These are phyloP conservation scores for Flaveria ramosissima DNA, from an alignment of 129 eudicot genomes.

Conservation along the genomic window DNA sequence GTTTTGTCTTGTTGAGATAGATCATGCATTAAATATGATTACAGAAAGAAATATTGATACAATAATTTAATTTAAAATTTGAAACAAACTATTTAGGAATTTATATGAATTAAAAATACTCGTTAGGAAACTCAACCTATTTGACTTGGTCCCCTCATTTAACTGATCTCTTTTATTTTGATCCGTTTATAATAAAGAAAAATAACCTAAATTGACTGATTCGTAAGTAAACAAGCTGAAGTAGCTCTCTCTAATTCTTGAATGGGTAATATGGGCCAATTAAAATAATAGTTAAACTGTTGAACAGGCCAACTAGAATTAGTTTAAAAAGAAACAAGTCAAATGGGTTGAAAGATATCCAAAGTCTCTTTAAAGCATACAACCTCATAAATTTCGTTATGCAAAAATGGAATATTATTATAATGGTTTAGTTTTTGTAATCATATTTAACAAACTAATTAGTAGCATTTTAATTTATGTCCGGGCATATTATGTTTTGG, in stretches of 20 bases:
- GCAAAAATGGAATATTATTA: not conserved
- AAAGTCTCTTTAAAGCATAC: not conserved
- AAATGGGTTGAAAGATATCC: not conserved
- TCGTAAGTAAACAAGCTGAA: not conserved
- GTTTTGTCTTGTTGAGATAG: not conserved
- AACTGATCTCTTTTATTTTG: not conserved
- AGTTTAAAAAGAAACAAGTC: not conserved
- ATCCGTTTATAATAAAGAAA: not conserved
- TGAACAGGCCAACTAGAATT: not conserved
- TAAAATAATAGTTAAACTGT: not conserved
- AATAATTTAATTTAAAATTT: not conserved
- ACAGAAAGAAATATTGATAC: not conserved
- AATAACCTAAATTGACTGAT: not conserved
- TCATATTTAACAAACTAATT: not conserved
- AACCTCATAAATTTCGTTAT: not conserved
- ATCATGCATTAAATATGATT: not conserved
- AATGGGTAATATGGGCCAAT: not conserved
- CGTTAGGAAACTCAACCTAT: not conserved
- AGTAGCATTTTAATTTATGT: not conserved
- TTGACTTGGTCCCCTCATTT: not conserved
- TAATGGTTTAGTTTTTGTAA: not conserved
- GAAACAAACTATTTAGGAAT: not conserved
- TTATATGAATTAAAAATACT: not conserved
- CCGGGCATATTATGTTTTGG: not conserved
- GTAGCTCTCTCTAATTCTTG: not conserved